phyloP scores from a whole-genome alignment of 176 grass and related monocot genomes.

The Pontederia paniculata region DNA sequence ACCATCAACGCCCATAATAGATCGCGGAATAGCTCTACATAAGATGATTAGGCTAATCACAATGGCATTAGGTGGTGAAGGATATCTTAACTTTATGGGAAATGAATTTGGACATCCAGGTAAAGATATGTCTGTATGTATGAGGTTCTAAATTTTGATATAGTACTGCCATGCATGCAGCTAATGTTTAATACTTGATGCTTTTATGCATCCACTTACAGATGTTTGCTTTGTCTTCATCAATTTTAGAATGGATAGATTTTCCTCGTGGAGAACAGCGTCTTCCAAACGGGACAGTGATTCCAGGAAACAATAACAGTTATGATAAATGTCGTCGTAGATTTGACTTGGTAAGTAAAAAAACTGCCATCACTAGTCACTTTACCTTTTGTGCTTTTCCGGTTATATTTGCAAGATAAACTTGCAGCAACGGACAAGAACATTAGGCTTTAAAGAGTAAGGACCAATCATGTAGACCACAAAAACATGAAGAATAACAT shows the following conservation, averaged over 20 bases:
- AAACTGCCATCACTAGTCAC: constrained; percentile 2
- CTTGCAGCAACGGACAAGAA: not conserved
- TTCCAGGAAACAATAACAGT: constrained; percentile 74
- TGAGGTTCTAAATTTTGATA: not conserved
- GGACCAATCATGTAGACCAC: no score
- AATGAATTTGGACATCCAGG: constrained; percentile 99
- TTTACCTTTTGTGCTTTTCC: not conserved
- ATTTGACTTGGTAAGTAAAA: constrained; percentile 68
- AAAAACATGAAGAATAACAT: no score
- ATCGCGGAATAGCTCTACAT: constrained; percentile 97
- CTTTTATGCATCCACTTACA: not conserved
- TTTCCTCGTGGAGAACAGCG: constrained; percentile 60
- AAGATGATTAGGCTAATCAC: constrained; percentile 99
- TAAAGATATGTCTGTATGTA: constrained; percentile 25
- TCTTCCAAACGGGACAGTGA: constrained; percentile 52
- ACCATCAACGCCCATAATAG: constrained; percentile 80
- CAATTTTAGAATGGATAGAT: constrained; percentile 70
- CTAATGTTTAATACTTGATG: not conserved
- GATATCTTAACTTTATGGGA: constrained; percentile 99
- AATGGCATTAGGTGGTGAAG: constrained; percentile 92
- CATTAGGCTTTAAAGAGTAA: no score
- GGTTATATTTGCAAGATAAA: not conserved
- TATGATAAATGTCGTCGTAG: constrained; percentile 85
- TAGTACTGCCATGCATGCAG: not conserved
- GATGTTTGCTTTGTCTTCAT: constrained; percentile 5